Conservation (phyloP, 2,329 filamentous ascomycete species). For the Dactylellina sp. region DNA sequence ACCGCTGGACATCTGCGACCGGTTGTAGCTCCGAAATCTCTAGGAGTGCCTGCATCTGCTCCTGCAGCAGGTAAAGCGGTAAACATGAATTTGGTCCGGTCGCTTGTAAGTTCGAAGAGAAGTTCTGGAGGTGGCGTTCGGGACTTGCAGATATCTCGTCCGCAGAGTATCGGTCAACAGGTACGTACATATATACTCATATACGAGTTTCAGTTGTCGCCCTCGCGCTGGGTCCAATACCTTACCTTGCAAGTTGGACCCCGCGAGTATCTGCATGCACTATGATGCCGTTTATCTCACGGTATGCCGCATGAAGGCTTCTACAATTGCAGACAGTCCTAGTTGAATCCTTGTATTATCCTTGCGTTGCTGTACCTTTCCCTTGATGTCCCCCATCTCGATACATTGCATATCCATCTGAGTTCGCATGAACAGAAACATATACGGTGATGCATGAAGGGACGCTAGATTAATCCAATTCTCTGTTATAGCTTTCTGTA, state of each 20-base stretch:
- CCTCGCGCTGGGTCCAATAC: neutral
- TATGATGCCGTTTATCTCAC: constrained; percentile 10
- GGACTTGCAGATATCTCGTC: constrained; percentile 52
- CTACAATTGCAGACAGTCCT: neutral
- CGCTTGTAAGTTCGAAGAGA: constrained; percentile 53
- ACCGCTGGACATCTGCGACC: constrained; percentile 32
- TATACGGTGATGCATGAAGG: too few species aligned
- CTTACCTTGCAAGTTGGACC: constrained; percentile 9
- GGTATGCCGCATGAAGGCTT: constrained; percentile 16
- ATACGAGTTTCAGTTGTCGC: constrained; percentile 23
- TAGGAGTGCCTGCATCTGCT: constrained; percentile 2
- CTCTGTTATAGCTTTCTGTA: constrained; percentile 16
- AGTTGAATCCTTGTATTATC: constrained; percentile 16
- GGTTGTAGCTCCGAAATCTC: constrained; percentile 7
- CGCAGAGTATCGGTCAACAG: constrained; percentile 42
- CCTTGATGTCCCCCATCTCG: neutral
- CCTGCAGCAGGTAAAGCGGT: constrained; percentile 25
- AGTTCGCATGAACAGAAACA: too few species aligned
- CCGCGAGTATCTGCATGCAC: constrained; percentile 9
- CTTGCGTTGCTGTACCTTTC: constrained; percentile 27
- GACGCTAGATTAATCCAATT: constrained; percentile 11
- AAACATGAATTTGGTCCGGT: constrained; percentile 55
- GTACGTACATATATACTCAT: constrained; percentile 18
- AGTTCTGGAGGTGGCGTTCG: constrained; percentile 24
- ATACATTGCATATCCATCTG: neutral